Evolutionary conservation across 2,329 filamentous ascomycete species (phyloP), one percentile per base, ranked within the genome.

Genomic region (Cladorrhinum sp.): DNA sequence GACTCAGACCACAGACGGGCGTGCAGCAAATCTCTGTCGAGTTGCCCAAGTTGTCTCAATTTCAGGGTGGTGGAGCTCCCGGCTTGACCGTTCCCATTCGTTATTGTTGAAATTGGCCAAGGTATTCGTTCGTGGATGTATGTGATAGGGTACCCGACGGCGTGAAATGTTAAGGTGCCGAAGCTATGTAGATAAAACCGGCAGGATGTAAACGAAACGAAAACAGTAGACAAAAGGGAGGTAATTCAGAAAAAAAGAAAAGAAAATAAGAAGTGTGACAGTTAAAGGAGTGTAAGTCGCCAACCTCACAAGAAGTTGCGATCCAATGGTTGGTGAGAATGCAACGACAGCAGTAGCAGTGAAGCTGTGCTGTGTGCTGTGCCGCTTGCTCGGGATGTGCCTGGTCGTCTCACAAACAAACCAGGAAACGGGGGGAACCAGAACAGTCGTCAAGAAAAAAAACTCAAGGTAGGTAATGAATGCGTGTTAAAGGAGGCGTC

Each of bases 1-100:
- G 57, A 58, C 62, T 57, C 59, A 49, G 57, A 58, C 53, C 51
- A 58, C 50, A 41, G 41, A 45, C 25, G 38, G 38, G 50, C 20
- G 32, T 23, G 27, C 51, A 48, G 24, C 53, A 56, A 56, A 50
- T 50, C 38, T 56, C 53, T 56, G 36, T 49, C 41, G 22, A 49
- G 25, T 36, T 49, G 41, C 22, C 25, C 53, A 56, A 56, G 53
- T 49, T 56, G 53, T 56, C 53, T 56, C 53, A 56, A 56, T 56
- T 27, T 59, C 48, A 50, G 27, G 29, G 51, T 50, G 51, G 52
- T 59, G 51, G 41, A 55, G 45, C 51, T 51, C 58, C 45, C 27
- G 58, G 51, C 58, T 55, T 55, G 52, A 55, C 52, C 51, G 57
- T 59, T 49, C 50, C 27, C 41, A 45, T 45, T 45, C 41, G 41